Conservation (phyloP, 1,139 yeast genomes). For the Blastobotrys proliferans region DNA sequence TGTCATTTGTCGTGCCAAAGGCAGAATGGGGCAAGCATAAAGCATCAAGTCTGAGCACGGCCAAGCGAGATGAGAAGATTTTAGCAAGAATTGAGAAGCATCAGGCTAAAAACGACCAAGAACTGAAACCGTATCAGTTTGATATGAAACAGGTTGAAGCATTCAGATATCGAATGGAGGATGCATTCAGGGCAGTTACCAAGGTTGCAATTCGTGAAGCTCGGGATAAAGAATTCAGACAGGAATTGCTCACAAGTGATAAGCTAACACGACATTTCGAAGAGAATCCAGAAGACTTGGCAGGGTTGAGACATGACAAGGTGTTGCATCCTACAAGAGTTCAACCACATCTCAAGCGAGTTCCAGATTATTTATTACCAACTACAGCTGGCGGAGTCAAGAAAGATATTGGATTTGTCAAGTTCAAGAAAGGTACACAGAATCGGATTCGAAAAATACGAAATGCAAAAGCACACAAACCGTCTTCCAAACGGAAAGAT, state of each 20-base stretch:
- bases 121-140: conserved; percentile 67
- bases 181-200: conserved; percentile 94
- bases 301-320: conserved; percentile 84
- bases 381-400: conserved; percentile 34
- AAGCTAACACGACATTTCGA: conserved; percentile 92
- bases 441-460: conserved; percentile 42
- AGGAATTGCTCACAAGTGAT: conserved; percentile 83
- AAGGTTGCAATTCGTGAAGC: conserved; percentile 90
- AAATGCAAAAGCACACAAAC: conserved; percentile 27
- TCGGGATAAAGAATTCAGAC: conserved; percentile 80
- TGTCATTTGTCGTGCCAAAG: conserved; percentile 83
- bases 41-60: conserved; percentile 63
- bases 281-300: conserved; percentile 95
- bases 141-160: conserved; percentile 93
- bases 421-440: conserved; percentile 59
- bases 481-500: conserved; percentile 50
- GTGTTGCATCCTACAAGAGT: conserved; percentile 79
- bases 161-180: conserved; percentile 94
- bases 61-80: conserved; percentile 83
- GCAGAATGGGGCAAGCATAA: conserved; percentile 89
- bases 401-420: conserved; percentile 68
- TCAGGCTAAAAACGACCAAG: conserved; percentile 64
- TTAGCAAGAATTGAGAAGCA: conserved; percentile 70
- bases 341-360: conserved; percentile 82
- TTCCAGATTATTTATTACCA: conserved; percentile 89